Evolutionary conservation across 306 rosid genomes (phyloP).

Genomic region (Cajanus cajan): DNA sequence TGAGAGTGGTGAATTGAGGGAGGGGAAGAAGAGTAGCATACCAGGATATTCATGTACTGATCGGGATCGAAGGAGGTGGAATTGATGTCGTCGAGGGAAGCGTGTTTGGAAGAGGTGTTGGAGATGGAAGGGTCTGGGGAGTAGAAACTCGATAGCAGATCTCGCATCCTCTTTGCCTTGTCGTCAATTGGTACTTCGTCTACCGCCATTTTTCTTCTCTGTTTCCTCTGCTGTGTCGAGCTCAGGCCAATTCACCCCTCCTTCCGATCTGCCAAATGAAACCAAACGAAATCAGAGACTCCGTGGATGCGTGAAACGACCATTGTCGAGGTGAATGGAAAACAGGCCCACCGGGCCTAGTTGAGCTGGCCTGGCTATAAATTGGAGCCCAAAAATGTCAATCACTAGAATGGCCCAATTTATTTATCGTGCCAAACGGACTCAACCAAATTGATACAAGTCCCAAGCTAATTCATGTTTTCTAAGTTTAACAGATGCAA

Average conservation of each 20-base stretch:
- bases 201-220: slow-evolving; percentile 50
- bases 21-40: slow-evolving; percentile 22
- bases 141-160: slow-evolving; percentile 94
- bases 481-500: too few species aligned
- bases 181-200: slow-evolving; percentile 68
- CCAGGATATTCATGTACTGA: slow-evolving; percentile 84
- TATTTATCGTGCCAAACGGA: not conserved
- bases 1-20: not conserved
- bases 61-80: slow-evolving; percentile 75
- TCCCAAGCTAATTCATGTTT: too few species aligned
- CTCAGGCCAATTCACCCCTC: not conserved
- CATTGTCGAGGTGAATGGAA: not conserved
- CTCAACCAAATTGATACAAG: too few species aligned
- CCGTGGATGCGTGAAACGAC: not conserved
- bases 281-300: not conserved
- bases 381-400: not conserved
- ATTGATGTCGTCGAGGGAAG: slow-evolving; percentile 78
- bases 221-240: not conserved
- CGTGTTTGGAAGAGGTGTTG: slow-evolving; percentile 35
- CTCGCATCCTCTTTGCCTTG: slow-evolving; percentile 92
- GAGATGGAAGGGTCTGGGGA: slow-evolving; percentile 70
- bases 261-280: slow-evolving; percentile 19
- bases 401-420: not conserved
- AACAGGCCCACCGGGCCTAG: not conserved
- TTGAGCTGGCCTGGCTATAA: not conserved